phyloP scores from a whole-genome alignment of 805 yeast genomes.

The Pichia scutulata region DNA sequence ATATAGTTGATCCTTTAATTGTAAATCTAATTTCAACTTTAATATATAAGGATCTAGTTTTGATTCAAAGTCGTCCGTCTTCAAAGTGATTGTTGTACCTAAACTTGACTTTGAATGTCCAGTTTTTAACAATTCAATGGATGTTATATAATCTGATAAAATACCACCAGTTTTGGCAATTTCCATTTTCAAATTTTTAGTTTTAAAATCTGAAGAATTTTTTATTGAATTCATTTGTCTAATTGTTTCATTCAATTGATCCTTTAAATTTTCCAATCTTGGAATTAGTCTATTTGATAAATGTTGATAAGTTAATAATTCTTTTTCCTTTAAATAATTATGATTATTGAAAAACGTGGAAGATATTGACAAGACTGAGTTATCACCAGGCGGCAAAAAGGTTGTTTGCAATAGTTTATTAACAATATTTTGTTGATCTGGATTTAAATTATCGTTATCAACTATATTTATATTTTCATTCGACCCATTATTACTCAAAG shows the following conservation, averaged over 20 bases:
- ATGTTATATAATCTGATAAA: conserved; percentile 39
- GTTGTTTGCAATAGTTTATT: conserved; percentile 43
- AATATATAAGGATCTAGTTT: conserved; percentile 55
- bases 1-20: conserved; percentile 52
- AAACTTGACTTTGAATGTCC: conserved; percentile 28
- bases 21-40: conserved; percentile 55
- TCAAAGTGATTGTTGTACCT: conserved; percentile 23
- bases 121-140: conserved; percentile 35
- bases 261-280: conserved; percentile 47
- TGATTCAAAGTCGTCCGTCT: conserved; percentile 16
- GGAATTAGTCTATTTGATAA: conserved; percentile 43
- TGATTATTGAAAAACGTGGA: conserved; percentile 27
- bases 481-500: not conserved
- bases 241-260: conserved; percentile 44
- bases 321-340: conserved; percentile 32
- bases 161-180: conserved; percentile 56
- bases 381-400: conserved; percentile 30
- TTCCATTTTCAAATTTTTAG: conserved; percentile 48
- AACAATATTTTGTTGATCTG: conserved; percentile 17
- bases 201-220: conserved; percentile 44
- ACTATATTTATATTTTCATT: not conserved
- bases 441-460: not conserved
- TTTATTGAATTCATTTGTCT: conserved; percentile 49
- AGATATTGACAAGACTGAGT: conserved; percentile 32
- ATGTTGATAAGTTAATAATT: conserved; percentile 45